Conservation (phyloP, 2,329 filamentous ascomycete species). For the Boeremia lycopersici region DNA sequence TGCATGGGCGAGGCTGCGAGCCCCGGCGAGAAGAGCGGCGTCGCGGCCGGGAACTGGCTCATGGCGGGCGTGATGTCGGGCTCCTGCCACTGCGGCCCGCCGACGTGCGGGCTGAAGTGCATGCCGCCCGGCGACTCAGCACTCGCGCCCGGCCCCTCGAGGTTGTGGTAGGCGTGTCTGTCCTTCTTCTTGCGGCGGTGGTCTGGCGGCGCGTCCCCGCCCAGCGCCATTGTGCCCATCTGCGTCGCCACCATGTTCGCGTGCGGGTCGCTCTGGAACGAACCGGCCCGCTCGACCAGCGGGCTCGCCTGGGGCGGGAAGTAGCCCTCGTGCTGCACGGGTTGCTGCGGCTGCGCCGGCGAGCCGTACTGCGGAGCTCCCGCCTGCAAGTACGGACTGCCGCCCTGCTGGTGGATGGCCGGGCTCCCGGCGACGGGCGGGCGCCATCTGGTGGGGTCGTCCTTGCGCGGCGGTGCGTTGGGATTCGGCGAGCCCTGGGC, state of each 20-base stretch:
- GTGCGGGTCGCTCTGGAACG: conserved; percentile 40
- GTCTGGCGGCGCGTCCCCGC: conserved; percentile 50
- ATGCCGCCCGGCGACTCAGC: conserved; percentile 74
- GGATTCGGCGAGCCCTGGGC: conserved; percentile 39
- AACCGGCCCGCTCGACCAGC: conserved; percentile 16
- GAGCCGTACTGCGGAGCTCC: conserved; percentile 39
- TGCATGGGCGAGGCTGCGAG: conserved; percentile 44
- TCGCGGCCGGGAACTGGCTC: conserved; percentile 68
- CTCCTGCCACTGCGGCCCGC: conserved; percentile 49
- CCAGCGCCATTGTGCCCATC: conserved; percentile 37
- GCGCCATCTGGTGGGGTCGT: conserved; percentile 44
- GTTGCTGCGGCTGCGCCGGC: conserved; percentile 36
- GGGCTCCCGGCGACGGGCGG: conserved; percentile 53
- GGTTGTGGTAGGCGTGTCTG: conserved; percentile 86
- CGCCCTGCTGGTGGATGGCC: conserved; percentile 52
- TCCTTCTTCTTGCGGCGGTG: conserved; percentile 84
- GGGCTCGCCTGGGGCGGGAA: conserved; percentile 48
- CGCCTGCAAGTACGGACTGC: conserved; percentile 36
- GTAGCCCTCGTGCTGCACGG: conserved; percentile 47
- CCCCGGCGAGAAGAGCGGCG: conserved; percentile 58
- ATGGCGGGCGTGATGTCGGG: conserved; percentile 53
- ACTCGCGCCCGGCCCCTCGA: conserved; percentile 72
- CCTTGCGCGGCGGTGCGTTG: conserved; percentile 31
- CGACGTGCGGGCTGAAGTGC: conserved; percentile 55
- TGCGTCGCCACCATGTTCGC: conserved; percentile 39